Conservation (phyloP, 2,329 filamentous ascomycete species). For the Cladosporium sp. region DNA sequence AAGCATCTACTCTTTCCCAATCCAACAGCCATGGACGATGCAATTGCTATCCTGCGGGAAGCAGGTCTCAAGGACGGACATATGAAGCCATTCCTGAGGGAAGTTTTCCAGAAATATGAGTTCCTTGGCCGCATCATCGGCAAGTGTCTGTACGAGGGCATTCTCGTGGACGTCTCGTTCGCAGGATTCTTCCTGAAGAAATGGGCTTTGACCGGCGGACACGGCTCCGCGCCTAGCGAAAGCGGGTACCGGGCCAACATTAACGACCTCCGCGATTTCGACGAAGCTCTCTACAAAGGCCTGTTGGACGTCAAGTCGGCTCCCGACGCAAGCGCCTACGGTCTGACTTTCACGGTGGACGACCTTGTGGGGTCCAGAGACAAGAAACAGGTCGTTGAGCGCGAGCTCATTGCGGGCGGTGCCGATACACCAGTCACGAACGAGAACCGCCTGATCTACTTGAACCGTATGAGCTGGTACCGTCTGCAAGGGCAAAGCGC, state of each 20-base stretch:
- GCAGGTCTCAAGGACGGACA: not conserved
- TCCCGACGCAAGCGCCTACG: slow-evolving; percentile 66
- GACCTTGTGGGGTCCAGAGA: slow-evolving; percentile 50
- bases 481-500: slow-evolving; percentile 74
- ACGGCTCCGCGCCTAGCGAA: slow-evolving; percentile 57
- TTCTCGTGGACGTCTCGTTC: slow-evolving; percentile 87
- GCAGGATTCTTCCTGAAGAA: slow-evolving; percentile 94
- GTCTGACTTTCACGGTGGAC: slow-evolving; percentile 81
- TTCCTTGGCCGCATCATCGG: slow-evolving; percentile 90
- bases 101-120: slow-evolving; percentile 68
- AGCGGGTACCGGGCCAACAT: slow-evolving; percentile 81
- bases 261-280: slow-evolving; percentile 88
- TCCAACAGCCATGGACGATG: slow-evolving; percentile 49
- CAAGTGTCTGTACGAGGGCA: slow-evolving; percentile 96
- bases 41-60: slow-evolving; percentile 10
- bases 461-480: slow-evolving; percentile 83
- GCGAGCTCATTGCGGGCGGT: slow-evolving; percentile 70
- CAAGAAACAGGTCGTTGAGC: slow-evolving; percentile 56
- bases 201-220: slow-evolving; percentile 72
- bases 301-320: slow-evolving; percentile 80
- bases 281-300: slow-evolving; percentile 84
- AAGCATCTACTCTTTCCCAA: slow-evolving; percentile 86
- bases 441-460: slow-evolving; percentile 88
- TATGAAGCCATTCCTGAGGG: not conserved
- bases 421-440: slow-evolving; percentile 77